Conservation (phyloP, 2,329 filamentous ascomycete species). For the Tolypocladium paradoxum region DNA sequence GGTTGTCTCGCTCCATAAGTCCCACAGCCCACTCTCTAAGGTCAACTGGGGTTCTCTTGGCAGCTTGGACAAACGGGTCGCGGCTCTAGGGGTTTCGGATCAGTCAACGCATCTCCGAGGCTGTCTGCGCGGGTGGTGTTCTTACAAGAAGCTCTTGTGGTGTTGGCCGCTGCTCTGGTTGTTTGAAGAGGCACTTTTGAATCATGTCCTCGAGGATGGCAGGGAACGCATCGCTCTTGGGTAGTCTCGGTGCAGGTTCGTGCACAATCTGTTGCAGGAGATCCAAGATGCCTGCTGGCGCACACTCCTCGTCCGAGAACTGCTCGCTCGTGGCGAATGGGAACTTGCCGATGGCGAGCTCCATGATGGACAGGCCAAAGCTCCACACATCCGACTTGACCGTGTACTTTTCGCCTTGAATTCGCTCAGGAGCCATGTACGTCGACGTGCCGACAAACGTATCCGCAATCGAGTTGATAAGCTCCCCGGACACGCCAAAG, state of each 20-base stretch:
- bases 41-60: slow-evolving; percentile 92
- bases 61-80: slow-evolving; percentile 90
- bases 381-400: slow-evolving; percentile 99
- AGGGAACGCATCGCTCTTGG: slow-evolving; percentile 96
- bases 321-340: slow-evolving; percentile 73
- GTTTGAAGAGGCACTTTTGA: slow-evolving; percentile 87
- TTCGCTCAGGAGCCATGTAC: slow-evolving; percentile 98
- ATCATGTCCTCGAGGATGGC: slow-evolving; percentile 94
- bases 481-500: slow-evolving; percentile 95
- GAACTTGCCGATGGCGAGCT: slow-evolving; percentile 93
- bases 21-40: slow-evolving; percentile 87
- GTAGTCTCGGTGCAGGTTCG: slow-evolving; percentile 83
- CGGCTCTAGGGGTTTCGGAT: slow-evolving; percentile 51
- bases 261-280: slow-evolving; percentile 95
- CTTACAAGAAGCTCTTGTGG: slow-evolving; percentile 80
- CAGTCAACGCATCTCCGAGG: neutral
- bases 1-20: slow-evolving; percentile 90
- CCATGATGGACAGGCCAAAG: slow-evolving; percentile 91
- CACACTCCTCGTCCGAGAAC: slow-evolving; percentile 62
- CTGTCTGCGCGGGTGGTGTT: neutral
- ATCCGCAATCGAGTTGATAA: slow-evolving; percentile 95
- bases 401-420: slow-evolving; percentile 92
- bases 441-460: slow-evolving; percentile 98
- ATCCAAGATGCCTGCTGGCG: slow-evolving; percentile 90
- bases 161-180: slow-evolving; percentile 78